Conservation (phyloP, 345 rosid species). For the Luvunga scandens region DNA sequence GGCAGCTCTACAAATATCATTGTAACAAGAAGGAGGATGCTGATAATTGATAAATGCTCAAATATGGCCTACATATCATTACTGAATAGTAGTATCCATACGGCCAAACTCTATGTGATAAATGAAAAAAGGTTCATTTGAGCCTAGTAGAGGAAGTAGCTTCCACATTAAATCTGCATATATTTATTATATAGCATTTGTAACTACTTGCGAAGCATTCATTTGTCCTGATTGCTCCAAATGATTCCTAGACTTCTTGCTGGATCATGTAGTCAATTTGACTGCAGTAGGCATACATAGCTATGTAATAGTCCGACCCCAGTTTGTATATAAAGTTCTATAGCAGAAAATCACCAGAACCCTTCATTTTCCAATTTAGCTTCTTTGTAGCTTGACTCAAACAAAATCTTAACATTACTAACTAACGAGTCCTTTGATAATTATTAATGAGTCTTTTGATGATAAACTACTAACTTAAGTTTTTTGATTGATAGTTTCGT, state of each 20-base stretch:
- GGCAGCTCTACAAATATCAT: not conserved
- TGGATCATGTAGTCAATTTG: not conserved
- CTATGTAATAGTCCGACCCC: not conserved
- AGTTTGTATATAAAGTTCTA: not conserved
- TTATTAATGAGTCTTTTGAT: constrained; percentile 1
- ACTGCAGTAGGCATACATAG: not conserved
- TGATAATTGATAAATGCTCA: not conserved
- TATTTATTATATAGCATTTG: constrained; percentile 1
- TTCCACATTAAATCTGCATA: constrained; percentile 15
- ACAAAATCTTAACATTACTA: not conserved
- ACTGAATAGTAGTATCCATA: not conserved
- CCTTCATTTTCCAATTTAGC: not conserved
- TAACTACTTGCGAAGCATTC: not conserved
- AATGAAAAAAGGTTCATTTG: not conserved
- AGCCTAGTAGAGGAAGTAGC: constrained; percentile 22
- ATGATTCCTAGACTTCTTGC: constrained; percentile 6
- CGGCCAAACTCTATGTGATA: not conserved
- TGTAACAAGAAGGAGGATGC: not conserved
- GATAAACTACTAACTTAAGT: not conserved
- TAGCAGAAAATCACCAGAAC: not conserved
- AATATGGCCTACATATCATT: constrained; percentile 9
- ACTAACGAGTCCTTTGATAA: constrained; percentile 2
- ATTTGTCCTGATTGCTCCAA: not conserved
- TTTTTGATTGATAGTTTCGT: not conserved
- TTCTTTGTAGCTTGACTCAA: not conserved